Evolutionary conservation across 73 alveolate genomes (phyloP), one percentile per base, ranked within the genome.

Genomic region (Paramecium bursaria): DNA sequence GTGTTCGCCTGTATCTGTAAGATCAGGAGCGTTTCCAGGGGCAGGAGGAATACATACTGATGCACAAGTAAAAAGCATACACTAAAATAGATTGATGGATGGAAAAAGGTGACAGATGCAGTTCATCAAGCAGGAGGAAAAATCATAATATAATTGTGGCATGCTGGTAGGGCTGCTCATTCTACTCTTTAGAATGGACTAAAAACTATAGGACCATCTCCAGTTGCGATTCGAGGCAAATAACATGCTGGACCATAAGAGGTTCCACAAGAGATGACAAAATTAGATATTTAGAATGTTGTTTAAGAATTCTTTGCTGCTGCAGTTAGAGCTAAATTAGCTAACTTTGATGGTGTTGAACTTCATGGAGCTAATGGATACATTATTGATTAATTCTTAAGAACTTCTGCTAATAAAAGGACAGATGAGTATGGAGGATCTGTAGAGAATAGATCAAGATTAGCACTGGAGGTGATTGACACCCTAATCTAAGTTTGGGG

Each of bases 371-470:
- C 91, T 15, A 86, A 88, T 25, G 91, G 91, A 17, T 61, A 35
- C 35, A 73, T 92, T 3, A 79, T 74, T 50, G 93, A 91, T 87
- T 33, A 57, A 44, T 92, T 92, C 82, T 50, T 86, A 25, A 76
- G 94, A 31, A 92, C 87, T 42, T 52, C 74, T 21, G 14, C 87
- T 35, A 92, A 92, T 86, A 79, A 87, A 46, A 88, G 97, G 73
- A 90, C 88, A 10, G 97, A 92, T 86, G 93, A 85, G 51, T 91
- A 91, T 89, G 96, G 96, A 47, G 96, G 95, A 1, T 73, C 91
- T 29, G 90, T 75, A n/a, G 95, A 87, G 75, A 88, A 88, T 39
- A 88, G 92, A 75, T 76, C 90, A 17, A 91, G 87, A 88, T 88
- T 88, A 67, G 27, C 87, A 10, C 54, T 92, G 49, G 90, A 90